phyloP scores from a whole-genome alignment of 1,139 yeast species.

The Protomyces gravidus region DNA sequence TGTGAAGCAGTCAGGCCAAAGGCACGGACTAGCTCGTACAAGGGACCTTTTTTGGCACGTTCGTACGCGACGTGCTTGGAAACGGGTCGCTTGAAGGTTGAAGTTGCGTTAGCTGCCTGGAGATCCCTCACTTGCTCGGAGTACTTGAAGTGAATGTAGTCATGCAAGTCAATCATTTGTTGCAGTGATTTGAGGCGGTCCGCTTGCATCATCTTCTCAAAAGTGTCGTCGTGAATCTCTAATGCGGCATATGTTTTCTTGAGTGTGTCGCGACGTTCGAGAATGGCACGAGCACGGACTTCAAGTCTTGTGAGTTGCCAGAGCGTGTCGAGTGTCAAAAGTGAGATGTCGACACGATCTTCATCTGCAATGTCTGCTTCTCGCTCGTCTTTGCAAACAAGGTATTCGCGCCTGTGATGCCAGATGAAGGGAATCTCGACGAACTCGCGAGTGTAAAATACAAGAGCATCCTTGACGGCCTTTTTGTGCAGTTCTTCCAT shows the following conservation, averaged over 20 bases:
- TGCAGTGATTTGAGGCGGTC: slow-evolving; percentile 56
- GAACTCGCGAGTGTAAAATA: slow-evolving; percentile 69
- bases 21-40: slow-evolving; percentile 65
- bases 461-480: slow-evolving; percentile 73
- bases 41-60: slow-evolving; percentile 62
- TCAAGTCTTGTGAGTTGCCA: slow-evolving; percentile 89
- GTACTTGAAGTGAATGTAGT: slow-evolving; percentile 75
- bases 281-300: slow-evolving; percentile 79
- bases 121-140: slow-evolving; percentile 55
- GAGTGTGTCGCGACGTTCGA: slow-evolving; percentile 67
- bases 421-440: slow-evolving; percentile 95
- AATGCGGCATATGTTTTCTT: slow-evolving; percentile 56
- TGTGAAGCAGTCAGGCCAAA: slow-evolving; percentile 75
- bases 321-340: slow-evolving; percentile 57
- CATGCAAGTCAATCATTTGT: slow-evolving; percentile 82
- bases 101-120: slow-evolving; percentile 31
- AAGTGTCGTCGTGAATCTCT: slow-evolving; percentile 55
- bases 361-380: slow-evolving; percentile 14
- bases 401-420: slow-evolving; percentile 89
- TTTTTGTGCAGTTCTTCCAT: slow-evolving; percentile 56
- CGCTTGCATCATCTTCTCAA: slow-evolving; percentile 52
- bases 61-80: slow-evolving; percentile 71
- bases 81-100: slow-evolving; percentile 52
- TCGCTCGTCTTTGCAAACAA: slow-evolving; percentile 50
- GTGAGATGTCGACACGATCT: slow-evolving; percentile 45